Percentiles rank a stretch among this genome's conserved stretches.
phyloP scores from a whole-genome alignment of 2,329 filamentous ascomycete genomes.

The Lachnellula willkommii region DNA sequence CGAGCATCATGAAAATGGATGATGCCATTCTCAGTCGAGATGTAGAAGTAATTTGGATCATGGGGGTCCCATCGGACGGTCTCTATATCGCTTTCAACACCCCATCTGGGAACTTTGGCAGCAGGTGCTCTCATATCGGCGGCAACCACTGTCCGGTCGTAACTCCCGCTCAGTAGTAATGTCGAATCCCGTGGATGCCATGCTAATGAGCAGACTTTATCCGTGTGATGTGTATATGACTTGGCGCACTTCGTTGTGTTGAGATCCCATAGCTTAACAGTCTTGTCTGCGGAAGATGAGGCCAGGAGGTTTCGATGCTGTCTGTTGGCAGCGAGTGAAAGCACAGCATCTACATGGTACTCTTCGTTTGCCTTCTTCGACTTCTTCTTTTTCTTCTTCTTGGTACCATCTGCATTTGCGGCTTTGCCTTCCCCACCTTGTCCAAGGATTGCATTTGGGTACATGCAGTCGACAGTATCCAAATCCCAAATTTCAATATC shows the following conservation, averaged over 20 bases:
- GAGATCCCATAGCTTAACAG: slow-evolving; percentile 95
- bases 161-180: slow-evolving; percentile 84
- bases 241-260: slow-evolving; percentile 89
- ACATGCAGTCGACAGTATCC: slow-evolving; percentile 95
- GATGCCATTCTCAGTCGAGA: slow-evolving; percentile 85
- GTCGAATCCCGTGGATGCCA: slow-evolving; percentile 90
- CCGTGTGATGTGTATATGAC: slow-evolving; percentile 91
- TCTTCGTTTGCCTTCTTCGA: slow-evolving; percentile 80
- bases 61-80: slow-evolving; percentile 90
- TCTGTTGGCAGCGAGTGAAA: slow-evolving; percentile 86
- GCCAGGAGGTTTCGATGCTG: slow-evolving; percentile 92
- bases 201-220: slow-evolving; percentile 93
- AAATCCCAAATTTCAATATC: slow-evolving; percentile 99
- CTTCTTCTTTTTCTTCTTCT: slow-evolving; percentile 88
- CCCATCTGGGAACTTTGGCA: slow-evolving; percentile 76
- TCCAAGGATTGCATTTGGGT: slow-evolving; percentile 91
- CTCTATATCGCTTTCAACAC: slow-evolving; percentile 93
- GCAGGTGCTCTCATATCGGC: slow-evolving; percentile 94
- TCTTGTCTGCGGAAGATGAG: slow-evolving; percentile 92
- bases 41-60: slow-evolving; percentile 88
- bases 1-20: slow-evolving; percentile 90
- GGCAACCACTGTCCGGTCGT: slow-evolving; percentile 90
- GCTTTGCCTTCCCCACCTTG: slow-evolving; percentile 52
- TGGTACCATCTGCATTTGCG: slow-evolving; percentile 46
- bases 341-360: slow-evolving; percentile 90